Base-by-base conservation (phyloP, 352 stramenopile genomes). In the Blastocystis sp. region DNA sequence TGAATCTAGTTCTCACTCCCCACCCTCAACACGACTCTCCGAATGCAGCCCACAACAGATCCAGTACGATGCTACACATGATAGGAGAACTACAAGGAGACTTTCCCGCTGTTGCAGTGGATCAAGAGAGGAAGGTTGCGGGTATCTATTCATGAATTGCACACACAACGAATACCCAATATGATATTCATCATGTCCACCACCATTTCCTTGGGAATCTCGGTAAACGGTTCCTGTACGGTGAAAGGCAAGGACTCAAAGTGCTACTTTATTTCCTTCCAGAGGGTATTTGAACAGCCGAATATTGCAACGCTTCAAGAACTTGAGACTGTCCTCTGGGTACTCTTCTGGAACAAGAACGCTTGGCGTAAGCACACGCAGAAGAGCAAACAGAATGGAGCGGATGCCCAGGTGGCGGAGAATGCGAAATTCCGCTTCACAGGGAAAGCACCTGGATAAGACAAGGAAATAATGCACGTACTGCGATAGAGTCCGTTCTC, bases 21-120 rank as follows among this genome's bases (percentile, higher is more conserved):
- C 5, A 52, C 1, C 40, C 11, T 5, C 2, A 69, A 84, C 28
- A 3, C 40, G 19, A 84, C 74, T 45, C 74, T 53, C 21, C 74
- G 74, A 69, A 84, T 84, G 34, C 74, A 84, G 52, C 74, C 74
- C n/a, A 84, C 74, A 45, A 84, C 23, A 48, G 74, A 84, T 52
- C 74, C 74, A 60, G 74, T 84, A 11, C 74, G 74, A 69, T 84
- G 74, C 74, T 76, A 76, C 9, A n/a, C n/a, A 28, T 76, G 28
- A 76, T 21, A 17, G 11, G 28, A 59, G 11, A n/a, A 11, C 11
- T n/a, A 9, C 14, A 14, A 28, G 23, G 14, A 17, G n/a, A 76
- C 66, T 38, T 84, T 84, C 69, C 74, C 74, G 66, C 74, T 84
- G 38, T 84, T 84, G 28, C 74, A 84, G 43, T 84, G 74, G n/a